Base-by-base conservation (phyloP, 345 rosid genomes). In the Bruguiera gymnorhiza region DNA sequence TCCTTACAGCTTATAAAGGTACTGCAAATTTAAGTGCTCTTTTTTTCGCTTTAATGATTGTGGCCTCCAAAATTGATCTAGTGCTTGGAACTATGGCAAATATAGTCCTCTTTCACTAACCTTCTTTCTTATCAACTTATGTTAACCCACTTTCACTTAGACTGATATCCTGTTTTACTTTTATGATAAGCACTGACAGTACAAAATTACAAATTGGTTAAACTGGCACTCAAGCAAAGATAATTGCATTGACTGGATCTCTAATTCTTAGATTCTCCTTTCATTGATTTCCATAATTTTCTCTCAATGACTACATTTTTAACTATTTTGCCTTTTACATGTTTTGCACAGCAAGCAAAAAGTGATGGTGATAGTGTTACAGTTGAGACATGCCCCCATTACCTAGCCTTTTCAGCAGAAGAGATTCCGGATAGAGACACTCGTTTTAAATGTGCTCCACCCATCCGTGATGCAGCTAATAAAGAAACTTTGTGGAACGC, bases 381-480 rank as follows among this genome's bases (percentile, higher is more conserved):
- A 58, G 83, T 92, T 64, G 99, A 95, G 83, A 95, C 99, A 32
- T 92, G 99, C 67, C 97, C 99, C 1, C 99, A 95, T 81, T 95
- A 95, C 76, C 72, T 95, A 43, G 99, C 99, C 65, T 90, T 92
- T 77, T 83, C 99, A 72, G 86, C 97, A 34, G 99, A 95, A 76
- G 97, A 92, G 83, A 95, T 95, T 70, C 76, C 62, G 54, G 85
- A 92, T 69, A 96, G 99, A 46, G 99, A 92, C 74, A 95, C 99
- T 67, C 97, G 97, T 59, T 92, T 90, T 75, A 95, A 95, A 78
- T 95, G 97, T 79, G 82, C 97, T 39, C 97, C 99, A 5, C 99
- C 99, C 16, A 88, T 95, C 68, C 97, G 97, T 18, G 85, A 87
- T 70, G 75, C 86, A 50, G 79, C 86, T 71, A 95, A 95, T 60